These are phyloP conservation scores for Eutypa lata DNA, from an alignment of 2,329 filamentous ascomycete genomes.

Conservation along the genomic window DNA sequence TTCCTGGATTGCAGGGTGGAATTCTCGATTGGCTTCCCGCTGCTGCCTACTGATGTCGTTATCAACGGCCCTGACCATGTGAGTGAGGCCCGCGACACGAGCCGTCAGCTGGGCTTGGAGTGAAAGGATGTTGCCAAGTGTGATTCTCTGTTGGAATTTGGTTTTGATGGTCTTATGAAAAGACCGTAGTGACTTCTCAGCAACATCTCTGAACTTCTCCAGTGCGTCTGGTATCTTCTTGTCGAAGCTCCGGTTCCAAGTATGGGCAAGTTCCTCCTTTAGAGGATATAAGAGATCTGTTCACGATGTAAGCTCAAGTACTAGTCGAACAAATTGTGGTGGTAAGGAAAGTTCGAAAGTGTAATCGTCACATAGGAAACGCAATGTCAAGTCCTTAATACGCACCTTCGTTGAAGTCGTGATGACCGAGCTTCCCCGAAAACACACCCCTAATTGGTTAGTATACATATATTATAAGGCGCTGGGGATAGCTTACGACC, in stretches of 20 bases:
- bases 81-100: conserved; percentile 1
- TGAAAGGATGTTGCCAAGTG: conserved; percentile 1
- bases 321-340: not conserved
- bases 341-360: no score
- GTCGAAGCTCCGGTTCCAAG: conserved; percentile 11
- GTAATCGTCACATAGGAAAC: no score
- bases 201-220: conserved; percentile 1
- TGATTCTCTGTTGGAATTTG: conserved; percentile 1
- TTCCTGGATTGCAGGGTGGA: conserved; percentile 5
- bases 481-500: conserved; percentile 7
- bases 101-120: conserved; percentile 10
- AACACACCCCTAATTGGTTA: conserved; percentile 14
- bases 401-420: conserved; percentile 19
- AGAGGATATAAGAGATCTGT: conserved; percentile 12
- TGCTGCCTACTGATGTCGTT: conserved; percentile 4
- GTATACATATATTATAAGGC: not conserved
- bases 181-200: not conserved
- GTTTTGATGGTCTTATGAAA: conserved; percentile 5
- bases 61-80: conserved; percentile 1
- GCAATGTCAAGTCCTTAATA: not conserved
- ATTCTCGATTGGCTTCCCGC: conserved; percentile 9
- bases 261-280: conserved; percentile 2
- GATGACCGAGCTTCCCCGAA: conserved; percentile 1
- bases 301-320: not conserved
- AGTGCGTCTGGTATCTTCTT: conserved; percentile 11